Evolutionary conservation across 139 green algal species (phyloP), one percentile per base, ranked within the genome.

Genomic region (Chlamydomonas schloesseri): DNA sequence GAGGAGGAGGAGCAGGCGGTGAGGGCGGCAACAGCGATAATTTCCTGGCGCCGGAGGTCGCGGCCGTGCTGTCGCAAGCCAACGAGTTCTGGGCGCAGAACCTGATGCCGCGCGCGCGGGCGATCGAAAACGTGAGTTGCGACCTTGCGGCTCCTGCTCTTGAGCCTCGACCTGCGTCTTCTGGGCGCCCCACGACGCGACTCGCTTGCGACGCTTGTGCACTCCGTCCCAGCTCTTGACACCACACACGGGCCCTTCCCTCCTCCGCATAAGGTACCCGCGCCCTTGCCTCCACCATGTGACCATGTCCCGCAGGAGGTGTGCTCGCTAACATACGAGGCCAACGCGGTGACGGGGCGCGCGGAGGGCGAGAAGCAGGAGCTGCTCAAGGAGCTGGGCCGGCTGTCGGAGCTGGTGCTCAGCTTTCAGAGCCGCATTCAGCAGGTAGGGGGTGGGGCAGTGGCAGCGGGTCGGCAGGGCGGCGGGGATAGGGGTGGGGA

Each of bases 281-380:
- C n/a, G n/a, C n/a, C n/a, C n/a, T 42, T 71, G n/a, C 13, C 14
- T 46, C 1, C 65, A 9, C 65, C 13, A 21, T 9, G 1, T 42
- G 13, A 6, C 3, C 62, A 31, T n/a, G n/a, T n/a, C n/a, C 47
- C 36, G 20, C 76, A 84, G 78, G 78, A 84, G 31, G 78, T 84
- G 29, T 21, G 28, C 0, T 57, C 65, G n/a, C 64, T 84, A 2
- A 57, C 50, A 5, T 84, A 84, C 21, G 78, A 84, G 28, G 53
- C 68, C 6, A 67, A 75, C 46, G n/a, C 21, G 14, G 78, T 84
- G n/a, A 76, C 46, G 4, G 46, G 75, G 29, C 46, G 64, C 2
- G 78, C 78, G 24, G 78, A 84, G 31, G 21, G 31, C 42, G 78
- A 84, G 46, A 84, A 75, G 42, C 36, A 53, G 15, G 65, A 84